Percentiles rank a stretch among this genome's conserved stretches.
phyloP scores from a whole-genome alignment of 306 rosid species.

The Alnus rubra region DNA sequence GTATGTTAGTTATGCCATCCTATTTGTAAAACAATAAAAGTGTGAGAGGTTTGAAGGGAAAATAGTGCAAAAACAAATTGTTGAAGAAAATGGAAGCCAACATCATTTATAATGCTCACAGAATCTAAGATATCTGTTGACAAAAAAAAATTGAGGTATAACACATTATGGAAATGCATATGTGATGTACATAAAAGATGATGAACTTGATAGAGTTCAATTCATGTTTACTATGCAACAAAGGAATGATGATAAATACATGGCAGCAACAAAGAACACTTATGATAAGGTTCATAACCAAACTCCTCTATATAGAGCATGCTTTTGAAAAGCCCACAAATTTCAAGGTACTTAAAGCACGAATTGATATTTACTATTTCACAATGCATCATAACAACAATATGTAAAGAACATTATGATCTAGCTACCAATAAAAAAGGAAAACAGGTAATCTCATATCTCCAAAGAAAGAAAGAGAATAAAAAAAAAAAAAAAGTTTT shows the following conservation, averaged over 20 bases:
- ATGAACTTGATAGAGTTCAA: background rate
- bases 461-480: too few species aligned
- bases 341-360: background rate
- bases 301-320: background rate
- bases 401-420: too few species aligned
- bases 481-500: background rate
- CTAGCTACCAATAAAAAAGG: too few species aligned
- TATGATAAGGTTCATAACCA: background rate
- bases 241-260: background rate
- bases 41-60: too few species aligned
- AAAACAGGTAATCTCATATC: too few species aligned
- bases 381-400: too few species aligned
- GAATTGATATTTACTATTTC: too few species aligned
- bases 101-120: background rate
- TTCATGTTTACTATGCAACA: background rate
- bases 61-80: constrained; percentile 3
- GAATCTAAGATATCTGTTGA: background rate
- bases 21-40: too few species aligned
- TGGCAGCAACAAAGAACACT: background rate
- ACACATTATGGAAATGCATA: background rate
- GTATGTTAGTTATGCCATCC: too few species aligned
- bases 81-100: background rate
- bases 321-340: background rate
- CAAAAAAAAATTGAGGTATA: background rate
- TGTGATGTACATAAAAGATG: background rate